Evolutionary conservation across 352 stramenopile genomes (phyloP).

Genomic region (Pythium chondricola): DNA sequence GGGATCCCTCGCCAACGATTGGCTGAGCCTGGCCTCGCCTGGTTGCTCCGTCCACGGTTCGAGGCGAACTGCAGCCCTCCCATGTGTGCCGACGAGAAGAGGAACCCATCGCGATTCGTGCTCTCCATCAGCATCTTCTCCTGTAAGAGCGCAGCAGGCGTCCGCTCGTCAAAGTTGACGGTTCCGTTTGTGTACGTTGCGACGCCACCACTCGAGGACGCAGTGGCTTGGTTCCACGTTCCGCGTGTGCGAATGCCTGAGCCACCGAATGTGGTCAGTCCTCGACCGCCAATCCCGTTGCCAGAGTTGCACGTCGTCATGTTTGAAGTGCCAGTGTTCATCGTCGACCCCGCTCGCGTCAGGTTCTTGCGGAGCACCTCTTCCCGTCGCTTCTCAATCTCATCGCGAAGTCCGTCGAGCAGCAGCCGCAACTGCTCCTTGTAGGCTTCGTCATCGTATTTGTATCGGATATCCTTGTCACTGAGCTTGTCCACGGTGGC

Average conservation of each 20-base stretch:
- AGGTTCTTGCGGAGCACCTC: constrained; percentile 54
- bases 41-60: not conserved
- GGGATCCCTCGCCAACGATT: not conserved
- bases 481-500: constrained; percentile 35
- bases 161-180: constrained; percentile 18
- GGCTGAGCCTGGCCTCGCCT: not conserved
- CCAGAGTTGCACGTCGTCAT: not conserved
- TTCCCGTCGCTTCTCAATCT: constrained; percentile 80
- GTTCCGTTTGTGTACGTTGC: constrained; percentile 5
- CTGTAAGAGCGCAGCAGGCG: constrained; percentile 9
- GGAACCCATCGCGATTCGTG: constrained; percentile 3
- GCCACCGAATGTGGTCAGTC: not conserved
- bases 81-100: constrained; percentile 8
- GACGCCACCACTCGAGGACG: constrained; percentile 5
- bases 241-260: constrained; percentile 2
- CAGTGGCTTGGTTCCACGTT: constrained; percentile 14
- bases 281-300: not conserved
- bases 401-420: constrained; percentile 69
- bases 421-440: constrained; percentile 62
- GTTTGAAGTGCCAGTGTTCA: constrained; percentile 10
- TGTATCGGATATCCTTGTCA: constrained; percentile 40
- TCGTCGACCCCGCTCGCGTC: constrained; percentile 9
- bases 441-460: constrained; percentile 67
- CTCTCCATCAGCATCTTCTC: constrained; percentile 18
- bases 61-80: not conserved